Evolutionary conservation across 176 grass and related monocot genomes (phyloP), one percentile per base, ranked within the genome.

Genomic region (Luzula sylvatica): DNA sequence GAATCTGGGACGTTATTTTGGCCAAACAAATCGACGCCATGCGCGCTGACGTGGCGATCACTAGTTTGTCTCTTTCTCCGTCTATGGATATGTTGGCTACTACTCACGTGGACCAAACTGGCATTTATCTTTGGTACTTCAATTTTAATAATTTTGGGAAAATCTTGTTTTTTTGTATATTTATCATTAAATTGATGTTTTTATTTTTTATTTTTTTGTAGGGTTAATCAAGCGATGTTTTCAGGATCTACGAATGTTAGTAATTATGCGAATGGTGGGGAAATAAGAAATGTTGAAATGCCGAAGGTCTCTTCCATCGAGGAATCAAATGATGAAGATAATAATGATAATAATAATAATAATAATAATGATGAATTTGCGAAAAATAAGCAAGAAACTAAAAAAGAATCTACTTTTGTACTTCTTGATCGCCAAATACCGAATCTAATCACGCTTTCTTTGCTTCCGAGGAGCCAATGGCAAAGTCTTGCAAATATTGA

Each of bases 401-500:
- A 58, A 49, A 30, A 53, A 56, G 56, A 79, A 47, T 27, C 64
- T 58, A 19, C 20, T 45, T 66, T 83, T 48, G 54, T 70, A 13
- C 58, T 73, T 68, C 53, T 25, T 67, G 56, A 74, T 51, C 72
- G 76, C 42, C 92, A 90, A 72, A 86, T 98, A 70, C 81, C 85
- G 18, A 80, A 98, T 83, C 60, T 98, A 42, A 66, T 98, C 26
- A 98, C 85, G 46, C 92, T 90, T 17, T 98, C 92, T 45, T 76
- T 98, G 65, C 92, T 98, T 73, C 92, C 92, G 24, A 82, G 62
- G 80, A 98, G 92, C 54, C 85, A 98, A 65, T 98, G 92, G 85
- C 85, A 90, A 98, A 86, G 60, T 64, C 75, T 90, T 46, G 82
- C 85, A 23, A 98, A 98, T 71, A 74, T 98, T 70, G 92, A 98